Evolutionary conservation across 768 basidiomycete genomes (phyloP), one percentile per base, ranked within the genome.

Genomic region (Russula virescens): DNA sequence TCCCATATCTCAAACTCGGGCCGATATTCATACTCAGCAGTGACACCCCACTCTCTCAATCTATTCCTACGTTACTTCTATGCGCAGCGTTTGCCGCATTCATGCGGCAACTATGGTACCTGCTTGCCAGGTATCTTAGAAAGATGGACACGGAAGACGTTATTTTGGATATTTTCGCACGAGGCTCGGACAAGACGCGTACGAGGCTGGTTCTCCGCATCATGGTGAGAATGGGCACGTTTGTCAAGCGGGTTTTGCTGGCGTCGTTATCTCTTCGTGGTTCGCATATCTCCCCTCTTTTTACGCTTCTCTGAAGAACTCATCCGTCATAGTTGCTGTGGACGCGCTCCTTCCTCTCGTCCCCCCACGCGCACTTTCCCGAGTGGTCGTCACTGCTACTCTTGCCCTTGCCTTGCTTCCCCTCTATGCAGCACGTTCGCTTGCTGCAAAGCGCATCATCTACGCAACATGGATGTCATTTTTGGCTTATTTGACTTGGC

Each of bases 111-210:
- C 74, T 91, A 53, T 88, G 86, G 84, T 89, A 88, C 74, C 81
- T 89, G 78, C 80, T 91, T n/a, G 83, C 85, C 49, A 79, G 85
- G 35, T 88, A 91, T 71, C 76, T 88, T 49, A 81, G 83, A 67
- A 81, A 82, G 71, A 77, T 80, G 35, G 83, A 87, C 63, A 71
- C 85, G 42, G 84, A 88, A 71, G 88, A 89, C 63, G 76, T 90
- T 46, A 70, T 89, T 55, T 68, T 85, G 19, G 81, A 87, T 65
- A 77, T 82, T 0, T 82, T 89, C 69, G 82, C 84, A 19, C 78
- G 79, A 58, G 80, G 75, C 49, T 46, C 80, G 67, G 80, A 80
- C n/a, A 81, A 79, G 69, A 81, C 83, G 69, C 71, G 74, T 28
- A 75, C 71, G 60, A 72, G 85, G 53, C 65, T 71, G 45, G 61